phyloP scores from a whole-genome alignment of 495 filamentous ascomycete species.

The Aspergillus ostianus region DNA sequence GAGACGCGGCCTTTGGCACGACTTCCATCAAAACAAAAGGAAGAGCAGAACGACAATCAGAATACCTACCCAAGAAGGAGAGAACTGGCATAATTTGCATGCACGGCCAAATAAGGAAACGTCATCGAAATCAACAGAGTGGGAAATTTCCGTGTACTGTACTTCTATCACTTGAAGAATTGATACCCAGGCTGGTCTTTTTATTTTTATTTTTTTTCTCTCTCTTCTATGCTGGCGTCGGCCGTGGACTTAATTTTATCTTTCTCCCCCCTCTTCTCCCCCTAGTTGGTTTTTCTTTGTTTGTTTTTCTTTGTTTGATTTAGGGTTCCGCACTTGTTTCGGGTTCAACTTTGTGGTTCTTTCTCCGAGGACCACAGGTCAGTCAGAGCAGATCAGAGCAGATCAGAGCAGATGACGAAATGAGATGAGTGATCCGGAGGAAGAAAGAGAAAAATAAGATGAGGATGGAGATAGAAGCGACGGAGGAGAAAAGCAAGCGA shows the following conservation, averaged over 20 bases:
- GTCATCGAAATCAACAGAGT: conserved; percentile 6
- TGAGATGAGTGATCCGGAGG: no score
- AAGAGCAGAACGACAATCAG: not conserved
- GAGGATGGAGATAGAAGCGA: no score
- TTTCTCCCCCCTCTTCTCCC: not conserved
- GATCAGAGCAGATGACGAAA: no score
- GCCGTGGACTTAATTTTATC: not conserved
- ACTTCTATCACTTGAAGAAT: conserved; percentile 20
- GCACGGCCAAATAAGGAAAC: conserved; percentile 5
- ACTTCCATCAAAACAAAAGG: not conserved
- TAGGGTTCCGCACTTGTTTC: no score
- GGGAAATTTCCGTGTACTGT: conserved; percentile 11
- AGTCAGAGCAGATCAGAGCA: no score
- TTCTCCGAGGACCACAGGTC: no score
- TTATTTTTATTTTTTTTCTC: no score
- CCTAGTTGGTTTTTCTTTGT: not conserved
- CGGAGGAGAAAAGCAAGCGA: no score
- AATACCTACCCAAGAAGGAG: not conserved
- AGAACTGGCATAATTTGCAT: not conserved
- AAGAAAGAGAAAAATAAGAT: no score
- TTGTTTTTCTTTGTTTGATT: not conserved
- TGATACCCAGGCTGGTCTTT: conserved; percentile 22
- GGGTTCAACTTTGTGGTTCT: no score
- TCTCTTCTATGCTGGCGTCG: not conserved
- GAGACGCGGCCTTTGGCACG: no score